phyloP scores from a whole-genome alignment of 2,329 filamentous ascomycete species.

The Ceratocystis papillata region DNA sequence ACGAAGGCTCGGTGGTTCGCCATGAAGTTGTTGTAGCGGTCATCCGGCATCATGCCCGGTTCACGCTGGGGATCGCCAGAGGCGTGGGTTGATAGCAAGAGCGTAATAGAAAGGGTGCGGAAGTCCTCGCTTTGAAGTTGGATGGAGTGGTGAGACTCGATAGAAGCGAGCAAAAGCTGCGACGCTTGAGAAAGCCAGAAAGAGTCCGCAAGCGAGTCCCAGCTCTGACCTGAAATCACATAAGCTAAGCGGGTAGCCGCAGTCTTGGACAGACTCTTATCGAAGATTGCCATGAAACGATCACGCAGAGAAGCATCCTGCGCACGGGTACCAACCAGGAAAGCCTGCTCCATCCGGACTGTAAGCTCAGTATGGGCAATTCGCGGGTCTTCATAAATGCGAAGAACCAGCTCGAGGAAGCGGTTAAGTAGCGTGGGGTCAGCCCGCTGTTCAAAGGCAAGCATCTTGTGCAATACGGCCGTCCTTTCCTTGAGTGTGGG shows the following conservation, averaged over 20 bases:
- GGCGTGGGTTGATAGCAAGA: conserved; percentile 60
- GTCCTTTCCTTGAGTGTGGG: conserved; percentile 98
- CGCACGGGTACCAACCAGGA: conserved; percentile 86
- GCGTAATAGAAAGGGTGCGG: conserved; percentile 60
- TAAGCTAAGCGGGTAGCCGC: conserved; percentile 82
- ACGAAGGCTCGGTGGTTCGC: conserved; percentile 72
- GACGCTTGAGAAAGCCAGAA: conserved; percentile 97
- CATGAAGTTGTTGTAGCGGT: conserved; percentile 71
- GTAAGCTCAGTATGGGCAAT: conserved; percentile 91
- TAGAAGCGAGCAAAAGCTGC: conserved; percentile 79
- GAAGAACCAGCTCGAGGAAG: conserved; percentile 90
- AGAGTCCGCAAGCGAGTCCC: conserved; percentile 87
- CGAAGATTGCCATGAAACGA: conserved; percentile 91
- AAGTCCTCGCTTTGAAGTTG: conserved; percentile 79
- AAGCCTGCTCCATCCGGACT: conserved; percentile 94
- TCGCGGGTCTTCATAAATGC: conserved; percentile 95
- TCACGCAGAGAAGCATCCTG: conserved; percentile 95
- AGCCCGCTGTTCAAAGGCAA: conserved; percentile 76
- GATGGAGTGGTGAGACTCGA: conserved; percentile 71
- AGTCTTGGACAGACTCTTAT: conserved; percentile 84
- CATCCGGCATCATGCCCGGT: conserved; percentile 63
- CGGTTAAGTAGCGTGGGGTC: conserved; percentile 81
- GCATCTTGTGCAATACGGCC: conserved; percentile 97
- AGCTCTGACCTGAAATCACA: conserved; percentile 84
- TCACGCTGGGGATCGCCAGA: conserved; percentile 49